Conservation (phyloP, 1,139 yeast genomes). For the Sugiyamaella xylanicola region DNA sequence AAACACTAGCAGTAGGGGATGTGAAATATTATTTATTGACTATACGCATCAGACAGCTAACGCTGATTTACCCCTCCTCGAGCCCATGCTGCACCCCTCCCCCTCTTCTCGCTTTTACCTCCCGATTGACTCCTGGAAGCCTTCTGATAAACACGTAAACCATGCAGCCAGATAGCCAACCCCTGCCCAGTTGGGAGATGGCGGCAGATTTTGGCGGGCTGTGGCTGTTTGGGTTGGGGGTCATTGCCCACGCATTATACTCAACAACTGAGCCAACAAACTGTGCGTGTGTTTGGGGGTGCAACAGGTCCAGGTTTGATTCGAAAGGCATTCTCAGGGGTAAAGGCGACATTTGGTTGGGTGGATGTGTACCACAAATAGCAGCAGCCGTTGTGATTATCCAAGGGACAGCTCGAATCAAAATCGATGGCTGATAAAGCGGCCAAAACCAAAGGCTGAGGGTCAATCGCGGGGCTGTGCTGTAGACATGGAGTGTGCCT, state of each 20-base stretch:
- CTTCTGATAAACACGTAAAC: neutral
- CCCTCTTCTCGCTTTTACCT: neutral
- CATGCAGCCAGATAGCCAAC: neutral
- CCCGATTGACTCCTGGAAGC: neutral
- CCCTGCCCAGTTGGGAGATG: neutral
- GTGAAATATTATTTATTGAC: neutral
- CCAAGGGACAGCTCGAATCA: no score
- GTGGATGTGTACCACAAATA: neutral
- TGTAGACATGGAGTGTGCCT: no score
- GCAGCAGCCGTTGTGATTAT: no score
- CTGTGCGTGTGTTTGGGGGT: neutral
- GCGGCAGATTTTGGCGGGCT: neutral
- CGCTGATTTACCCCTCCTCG: neutral
- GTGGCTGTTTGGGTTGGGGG: neutral
- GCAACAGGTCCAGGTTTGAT: neutral
- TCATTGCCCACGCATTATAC: neutral
- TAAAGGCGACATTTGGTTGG: neutral
- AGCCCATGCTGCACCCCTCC: neutral
- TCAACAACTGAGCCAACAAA: conserved; percentile 1
- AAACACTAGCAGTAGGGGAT: neutral
- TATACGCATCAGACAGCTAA: neutral
- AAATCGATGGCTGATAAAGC: neutral
- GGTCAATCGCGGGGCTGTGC: no score
- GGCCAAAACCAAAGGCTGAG: no score
- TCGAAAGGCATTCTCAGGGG: neutral